Evolutionary conservation across 306 rosid species (phyloP), one percentile per base, ranked within the genome.

Genomic region (Medicago ruthenica): DNA sequence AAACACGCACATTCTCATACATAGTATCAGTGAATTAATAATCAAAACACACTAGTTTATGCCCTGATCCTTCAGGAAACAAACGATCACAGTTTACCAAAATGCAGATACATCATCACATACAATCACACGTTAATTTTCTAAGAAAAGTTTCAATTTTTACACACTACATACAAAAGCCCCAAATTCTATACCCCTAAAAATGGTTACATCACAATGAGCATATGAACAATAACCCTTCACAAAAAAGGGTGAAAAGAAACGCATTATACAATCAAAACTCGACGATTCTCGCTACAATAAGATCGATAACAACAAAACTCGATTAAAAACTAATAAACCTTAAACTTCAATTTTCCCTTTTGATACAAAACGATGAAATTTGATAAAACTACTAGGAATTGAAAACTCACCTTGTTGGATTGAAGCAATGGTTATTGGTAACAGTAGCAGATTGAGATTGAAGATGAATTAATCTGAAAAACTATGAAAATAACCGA

Each of bases 161-260:
- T 80, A 57, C 70, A 71, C 48, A 74, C 68, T 73, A 62, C 42
- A 62, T 68, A 58, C 77, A 69, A 84, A 86, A 83, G 85, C 83
- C 89, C 75, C 86, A 73, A 76, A 85, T 82, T 78, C 80, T 68
- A 79, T 54, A 76, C 82, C 73, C 41, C 70, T 79, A 67, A 57
- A n/a, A 71, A 18, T 50, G 74, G 76, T 59, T 58, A 78, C 22
- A 75, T 59, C 88, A 75, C 79, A 79, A 75, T 70, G 74, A 74
- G 75, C 75, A 63, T 11, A 39, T 62, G 18, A 66, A 76, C 41
- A 64, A 44, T 31, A 42, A 60, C 12, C 60, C 24, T 70, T 22
- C 50, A 55, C 76, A 75, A 55, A 40, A 40, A 70, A 24, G 18
- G 18, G 10, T 24, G 1, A 13, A 31, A 37, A 54, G 42, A 57